A percentile compares a stretch with the other conserved stretches of the same genome.
These are phyloP conservation scores for Populus hybrid DNA, from an alignment of 441 rosid species.

Conservation along the genomic window DNA sequence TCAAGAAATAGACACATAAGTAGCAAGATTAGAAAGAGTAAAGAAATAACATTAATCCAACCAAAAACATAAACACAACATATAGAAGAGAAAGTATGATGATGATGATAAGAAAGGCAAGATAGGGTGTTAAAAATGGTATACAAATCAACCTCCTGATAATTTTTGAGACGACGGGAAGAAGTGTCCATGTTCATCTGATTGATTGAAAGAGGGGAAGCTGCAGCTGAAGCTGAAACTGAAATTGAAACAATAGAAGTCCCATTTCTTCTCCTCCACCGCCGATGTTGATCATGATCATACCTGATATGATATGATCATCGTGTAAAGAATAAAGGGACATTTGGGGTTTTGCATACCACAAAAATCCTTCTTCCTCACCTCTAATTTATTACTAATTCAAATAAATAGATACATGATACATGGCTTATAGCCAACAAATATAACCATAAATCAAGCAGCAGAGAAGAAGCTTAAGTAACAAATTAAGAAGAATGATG, in stretches of 20 bases:
- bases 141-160: constrained; percentile 73
- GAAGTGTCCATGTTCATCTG: constrained; percentile 54
- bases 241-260: constrained; percentile 40
- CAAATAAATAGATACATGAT: neutral
- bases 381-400: constrained; percentile 22
- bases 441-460: neutral
- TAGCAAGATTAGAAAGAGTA: constrained; percentile 8
- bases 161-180: constrained; percentile 39
- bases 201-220: constrained; percentile 59
- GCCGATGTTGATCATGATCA: constrained; percentile 50
- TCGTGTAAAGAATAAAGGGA: constrained; percentile 58
- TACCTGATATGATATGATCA: constrained; percentile 64
- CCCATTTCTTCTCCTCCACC: constrained; percentile 35
- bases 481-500: neutral
- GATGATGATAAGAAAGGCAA: neutral
- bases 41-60: neutral
- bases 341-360: constrained; percentile 33
- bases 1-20: neutral
- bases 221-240: constrained; percentile 43
- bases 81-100: neutral
- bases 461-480: neutral
- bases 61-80: neutral
- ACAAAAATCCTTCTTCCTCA: constrained; percentile 37
- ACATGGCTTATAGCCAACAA: neutral
- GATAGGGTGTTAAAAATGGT: constrained; percentile 2